Evolutionary conservation across 371 early-diverging fungal species (phyloP).

Genomic region (Mortierella polycephala): DNA sequence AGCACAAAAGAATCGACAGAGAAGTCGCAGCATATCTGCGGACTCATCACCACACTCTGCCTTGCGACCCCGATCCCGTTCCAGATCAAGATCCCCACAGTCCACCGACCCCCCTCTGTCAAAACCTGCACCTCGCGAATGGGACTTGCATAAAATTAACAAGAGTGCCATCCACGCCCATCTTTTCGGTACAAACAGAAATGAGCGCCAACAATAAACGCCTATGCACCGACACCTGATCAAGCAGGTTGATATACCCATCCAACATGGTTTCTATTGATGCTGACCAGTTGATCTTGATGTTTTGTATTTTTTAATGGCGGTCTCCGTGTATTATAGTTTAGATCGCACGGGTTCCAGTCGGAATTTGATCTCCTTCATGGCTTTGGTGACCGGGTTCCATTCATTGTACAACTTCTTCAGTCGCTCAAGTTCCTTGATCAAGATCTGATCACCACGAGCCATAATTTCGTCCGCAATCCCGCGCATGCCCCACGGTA

Average conservation of each 20-base stretch:
- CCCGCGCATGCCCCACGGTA: slow-evolving; percentile 93
- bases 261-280: too few species aligned
- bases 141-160: slow-evolving; percentile 51
- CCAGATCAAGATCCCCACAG: slow-evolving; percentile 7
- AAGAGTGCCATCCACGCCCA: slow-evolving; percentile 18
- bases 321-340: slow-evolving; percentile 2
- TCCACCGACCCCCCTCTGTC: background rate
- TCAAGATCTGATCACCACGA: slow-evolving; percentile 61
- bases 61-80: background rate
- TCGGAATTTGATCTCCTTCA: slow-evolving; percentile 86
- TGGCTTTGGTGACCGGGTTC: slow-evolving; percentile 76
- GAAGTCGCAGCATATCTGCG: too few species aligned
- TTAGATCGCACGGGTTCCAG: slow-evolving; percentile 78
- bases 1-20: too few species aligned
- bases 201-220: background rate
- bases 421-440: slow-evolving; percentile 70
- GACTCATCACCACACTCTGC: background rate
- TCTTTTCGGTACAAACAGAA: slow-evolving; percentile 1
- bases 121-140: slow-evolving; percentile 23
- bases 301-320: background rate
- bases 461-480: slow-evolving; percentile 76
- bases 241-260: background rate
- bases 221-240: background rate
- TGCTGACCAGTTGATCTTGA: too few species aligned
- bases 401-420: slow-evolving; percentile 76